Evolutionary conservation across 2,329 filamentous ascomycete genomes (phyloP).

Genomic region (Cryphonectria naterciae): DNA sequence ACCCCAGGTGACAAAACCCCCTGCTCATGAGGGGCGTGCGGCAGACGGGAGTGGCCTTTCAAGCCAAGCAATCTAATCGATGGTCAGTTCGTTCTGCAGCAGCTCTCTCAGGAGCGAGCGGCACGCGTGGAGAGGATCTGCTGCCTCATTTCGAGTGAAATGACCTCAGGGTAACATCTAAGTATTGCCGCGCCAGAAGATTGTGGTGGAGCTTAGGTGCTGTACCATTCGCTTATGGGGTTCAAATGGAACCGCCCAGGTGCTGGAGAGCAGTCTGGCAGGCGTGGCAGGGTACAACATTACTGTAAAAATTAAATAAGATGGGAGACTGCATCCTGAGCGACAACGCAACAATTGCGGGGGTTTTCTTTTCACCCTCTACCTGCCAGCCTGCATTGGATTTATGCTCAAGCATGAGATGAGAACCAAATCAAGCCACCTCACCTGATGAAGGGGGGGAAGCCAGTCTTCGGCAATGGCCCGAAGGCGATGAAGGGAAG

Average conservation of each 20-base stretch:
- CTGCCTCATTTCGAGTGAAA: not conserved
- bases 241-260: not conserved
- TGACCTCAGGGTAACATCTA: not conserved
- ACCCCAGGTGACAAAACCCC: not conserved
- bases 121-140: not conserved
- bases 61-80: not conserved
- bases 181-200: not conserved
- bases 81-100: not conserved
- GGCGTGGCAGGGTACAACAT: not conserved
- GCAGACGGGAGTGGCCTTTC: not conserved
- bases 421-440: not conserved
- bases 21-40: not conserved
- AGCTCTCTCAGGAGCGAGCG: no score
- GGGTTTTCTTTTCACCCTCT: not conserved
- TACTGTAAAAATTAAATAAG: not conserved
- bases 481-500: not conserved
- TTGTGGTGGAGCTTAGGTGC: not conserved
- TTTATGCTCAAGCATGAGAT: not conserved
- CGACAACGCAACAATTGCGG: not conserved
- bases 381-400: not conserved
- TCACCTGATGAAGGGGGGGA: not conserved
- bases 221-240: not conserved
- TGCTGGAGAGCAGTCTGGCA: not conserved
- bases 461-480: not conserved
- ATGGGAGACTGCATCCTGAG: not conserved